Percentiles rank a stretch among this genome's conserved stretches.
These are phyloP conservation scores for Claviceps paspali DNA, from an alignment of 2,329 filamentous ascomycete genomes.

Conservation along the genomic window DNA sequence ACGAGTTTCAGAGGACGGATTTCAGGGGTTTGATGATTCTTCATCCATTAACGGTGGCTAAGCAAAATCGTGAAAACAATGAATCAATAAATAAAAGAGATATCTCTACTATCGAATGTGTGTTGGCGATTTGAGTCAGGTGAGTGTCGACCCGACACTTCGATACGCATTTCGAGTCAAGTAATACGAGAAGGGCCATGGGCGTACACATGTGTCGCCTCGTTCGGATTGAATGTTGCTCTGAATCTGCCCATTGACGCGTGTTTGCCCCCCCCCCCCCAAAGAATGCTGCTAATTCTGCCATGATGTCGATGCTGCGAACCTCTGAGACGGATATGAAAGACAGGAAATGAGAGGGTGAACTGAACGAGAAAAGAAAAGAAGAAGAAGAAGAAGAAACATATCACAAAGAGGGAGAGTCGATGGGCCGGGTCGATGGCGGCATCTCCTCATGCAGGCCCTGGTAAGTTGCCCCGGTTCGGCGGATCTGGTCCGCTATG, in stretches of 20 bases:
- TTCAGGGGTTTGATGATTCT: no score
- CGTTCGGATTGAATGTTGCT: not conserved
- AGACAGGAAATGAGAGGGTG: not conserved
- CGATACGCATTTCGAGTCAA: no score
- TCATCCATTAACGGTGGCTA: no score
- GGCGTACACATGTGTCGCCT: no score
- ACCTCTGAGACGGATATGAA: not conserved
- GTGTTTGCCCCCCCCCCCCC: not conserved
- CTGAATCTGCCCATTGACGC: not conserved
- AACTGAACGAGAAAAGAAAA: not conserved
- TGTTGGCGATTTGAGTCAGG: no score
- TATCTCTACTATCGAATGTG: no score
- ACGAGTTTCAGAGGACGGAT: no score
- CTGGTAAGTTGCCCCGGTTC: constrained; percentile 10
- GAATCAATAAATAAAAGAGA: no score
- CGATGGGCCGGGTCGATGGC: not conserved
- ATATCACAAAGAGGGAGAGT: not conserved
- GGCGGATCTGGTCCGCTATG: constrained; percentile 32
- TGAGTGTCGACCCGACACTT: no score
- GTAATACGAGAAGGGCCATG: no score
- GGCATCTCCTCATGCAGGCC: not conserved
- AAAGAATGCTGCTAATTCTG: not conserved
- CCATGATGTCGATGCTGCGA: not conserved
- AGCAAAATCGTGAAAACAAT: no score
- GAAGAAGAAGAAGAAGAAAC: not conserved